Evolutionary conservation across 75 land plant genomes (phyloP).

Genomic region (Adiantum capillusveneris): DNA sequence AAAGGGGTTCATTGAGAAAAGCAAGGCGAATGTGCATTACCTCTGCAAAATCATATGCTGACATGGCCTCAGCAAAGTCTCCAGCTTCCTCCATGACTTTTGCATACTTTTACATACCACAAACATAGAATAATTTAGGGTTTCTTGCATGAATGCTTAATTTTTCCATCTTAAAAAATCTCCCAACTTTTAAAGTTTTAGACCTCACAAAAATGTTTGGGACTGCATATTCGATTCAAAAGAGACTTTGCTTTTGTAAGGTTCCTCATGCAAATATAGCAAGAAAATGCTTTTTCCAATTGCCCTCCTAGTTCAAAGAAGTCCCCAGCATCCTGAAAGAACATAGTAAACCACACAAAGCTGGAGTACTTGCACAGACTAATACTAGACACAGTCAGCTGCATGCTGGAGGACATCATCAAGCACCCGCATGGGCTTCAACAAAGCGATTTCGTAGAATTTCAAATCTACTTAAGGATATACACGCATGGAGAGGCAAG

Average conservation of each 20-base stretch:
- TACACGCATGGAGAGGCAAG: too few relatives aligned
- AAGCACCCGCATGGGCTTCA: too few relatives aligned
- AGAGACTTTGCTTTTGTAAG: slow-evolving; percentile 14
- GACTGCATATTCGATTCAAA: slow-evolving; percentile 11
- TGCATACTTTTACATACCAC: slow-evolving; percentile 23
- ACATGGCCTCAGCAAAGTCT: slow-evolving; percentile 20
- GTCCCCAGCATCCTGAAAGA: slow-evolving; percentile 27
- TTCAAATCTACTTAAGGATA: too few relatives aligned
- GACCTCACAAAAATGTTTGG: slow-evolving; percentile 17
- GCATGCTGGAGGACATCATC: too few relatives aligned
- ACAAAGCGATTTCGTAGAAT: too few relatives aligned
- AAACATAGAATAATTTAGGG: too few relatives aligned
- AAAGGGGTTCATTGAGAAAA: too few relatives aligned
- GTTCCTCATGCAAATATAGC: slow-evolving; percentile 19
- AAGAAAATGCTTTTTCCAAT: slow-evolving; percentile 12
- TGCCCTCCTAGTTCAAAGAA: slow-evolving; percentile 27
- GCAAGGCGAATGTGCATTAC: too few relatives aligned
- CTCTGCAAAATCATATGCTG: slow-evolving; percentile 27
- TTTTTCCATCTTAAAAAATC: background rate
- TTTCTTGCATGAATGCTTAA: too few relatives aligned
- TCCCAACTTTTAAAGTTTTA: background rate
- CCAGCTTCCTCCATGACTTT: slow-evolving; percentile 22
- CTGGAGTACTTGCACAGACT: too few relatives aligned
- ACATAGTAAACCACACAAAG: too few relatives aligned
- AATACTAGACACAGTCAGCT: too few relatives aligned